These are phyloP conservation scores for Knoxia roxburghii DNA, from an alignment of 257 asterid species.

Conservation along the genomic window DNA sequence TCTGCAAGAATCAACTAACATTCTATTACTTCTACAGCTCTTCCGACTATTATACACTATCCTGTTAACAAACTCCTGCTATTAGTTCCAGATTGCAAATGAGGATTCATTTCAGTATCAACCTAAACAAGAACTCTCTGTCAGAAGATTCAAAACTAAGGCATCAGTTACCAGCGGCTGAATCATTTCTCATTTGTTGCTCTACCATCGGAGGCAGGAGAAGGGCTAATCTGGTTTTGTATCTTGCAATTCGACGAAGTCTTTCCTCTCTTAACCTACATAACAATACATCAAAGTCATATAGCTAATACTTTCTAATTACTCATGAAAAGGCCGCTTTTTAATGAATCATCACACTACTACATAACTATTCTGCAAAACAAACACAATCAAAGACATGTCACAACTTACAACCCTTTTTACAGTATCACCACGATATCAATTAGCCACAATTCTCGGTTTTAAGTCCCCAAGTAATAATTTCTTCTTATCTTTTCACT, in stretches of 20 bases:
- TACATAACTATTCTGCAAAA: neutral
- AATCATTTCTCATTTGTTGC: conserved; percentile 56
- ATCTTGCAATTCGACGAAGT: conserved; percentile 63
- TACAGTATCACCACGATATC: too few relatives aligned
- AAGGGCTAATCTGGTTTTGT: conserved; percentile 74
- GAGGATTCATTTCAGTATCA: neutral
- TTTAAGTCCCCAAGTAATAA: neutral
- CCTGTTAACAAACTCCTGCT: neutral
- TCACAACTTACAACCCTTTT: neutral
- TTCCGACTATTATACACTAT: neutral
- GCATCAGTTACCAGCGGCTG: conserved; percentile 43
- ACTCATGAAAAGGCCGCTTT: neutral
- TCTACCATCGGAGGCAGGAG: conserved; percentile 81
- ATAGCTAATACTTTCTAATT: neutral
- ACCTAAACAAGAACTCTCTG: neutral
- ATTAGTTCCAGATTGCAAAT: neutral
- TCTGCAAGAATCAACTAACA: neutral
- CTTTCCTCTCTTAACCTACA: conserved; percentile 84
- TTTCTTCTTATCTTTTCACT: neutral
- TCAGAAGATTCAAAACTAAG: neutral
- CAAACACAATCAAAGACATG: neutral
- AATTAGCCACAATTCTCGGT: too few relatives aligned
- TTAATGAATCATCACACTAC: neutral
- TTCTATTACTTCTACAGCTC: neutral
- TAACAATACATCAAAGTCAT: conserved; percentile 14